These are phyloP conservation scores for Fusarium bactridioides DNA, from an alignment of 2,329 filamentous ascomycete species.

Conservation along the genomic window DNA sequence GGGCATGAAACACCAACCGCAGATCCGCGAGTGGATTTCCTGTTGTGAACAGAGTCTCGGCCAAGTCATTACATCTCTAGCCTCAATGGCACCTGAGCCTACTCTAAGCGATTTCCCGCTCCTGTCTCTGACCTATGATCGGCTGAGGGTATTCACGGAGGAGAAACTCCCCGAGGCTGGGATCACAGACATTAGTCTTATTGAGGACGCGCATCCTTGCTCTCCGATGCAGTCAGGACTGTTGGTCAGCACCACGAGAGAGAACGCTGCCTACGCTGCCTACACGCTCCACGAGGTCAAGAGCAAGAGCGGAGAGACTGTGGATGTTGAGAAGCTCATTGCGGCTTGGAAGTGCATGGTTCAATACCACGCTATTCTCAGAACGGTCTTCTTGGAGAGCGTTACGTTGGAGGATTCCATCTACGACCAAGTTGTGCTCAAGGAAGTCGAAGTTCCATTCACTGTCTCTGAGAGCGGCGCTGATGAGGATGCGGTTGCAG, in stretches of 20 bases:
- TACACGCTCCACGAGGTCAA: conserved; percentile 46
- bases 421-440: conserved; percentile 57
- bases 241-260: conserved; percentile 50
- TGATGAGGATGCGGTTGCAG: conserved; percentile 15
- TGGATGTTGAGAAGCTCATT: conserved; percentile 24
- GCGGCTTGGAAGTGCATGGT: conserved; percentile 52
- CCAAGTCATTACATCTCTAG: not conserved
- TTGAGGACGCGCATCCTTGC: conserved; percentile 49
- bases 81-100: conserved; percentile 2
- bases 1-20: conserved; percentile 50
- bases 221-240: conserved; percentile 50
- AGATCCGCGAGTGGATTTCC: conserved; percentile 44
- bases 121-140: conserved; percentile 27
- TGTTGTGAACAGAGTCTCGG: conserved; percentile 14
- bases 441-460: conserved; percentile 9
- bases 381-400: conserved; percentile 59
- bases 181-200: not conserved
- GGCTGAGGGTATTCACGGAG: conserved; percentile 10
- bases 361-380: conserved; percentile 52
- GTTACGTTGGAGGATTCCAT: conserved; percentile 52
- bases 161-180: conserved; percentile 26
- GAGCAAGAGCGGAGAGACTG: conserved; percentile 26
- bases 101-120: conserved; percentile 32
- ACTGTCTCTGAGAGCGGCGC: conserved; percentile 8
- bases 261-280: conserved; percentile 44